Percentiles rank a stretch among this genome's conserved stretches.
Conservation (phyloP, 2,329 filamentous ascomycete genomes). For the Fusarium avenaceum region DNA sequence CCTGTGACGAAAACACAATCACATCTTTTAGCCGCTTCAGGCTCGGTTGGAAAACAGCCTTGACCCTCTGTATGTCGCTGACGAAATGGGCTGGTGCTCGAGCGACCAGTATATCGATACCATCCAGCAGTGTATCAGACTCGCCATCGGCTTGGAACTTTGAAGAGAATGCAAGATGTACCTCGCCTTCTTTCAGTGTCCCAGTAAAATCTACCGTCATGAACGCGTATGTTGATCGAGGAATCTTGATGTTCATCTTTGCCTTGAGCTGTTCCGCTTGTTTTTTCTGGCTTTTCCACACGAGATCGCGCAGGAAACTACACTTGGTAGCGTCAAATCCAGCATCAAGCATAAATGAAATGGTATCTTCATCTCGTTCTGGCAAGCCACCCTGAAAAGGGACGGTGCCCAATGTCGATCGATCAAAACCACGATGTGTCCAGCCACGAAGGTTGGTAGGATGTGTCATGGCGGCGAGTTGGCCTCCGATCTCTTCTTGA, state of each 20-base stretch:
- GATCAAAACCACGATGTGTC: slow-evolving; percentile 61
- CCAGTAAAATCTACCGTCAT: slow-evolving; percentile 78
- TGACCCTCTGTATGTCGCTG: slow-evolving; percentile 80
- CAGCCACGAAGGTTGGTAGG: slow-evolving; percentile 67
- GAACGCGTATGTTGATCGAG: slow-evolving; percentile 71
- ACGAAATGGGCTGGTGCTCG: slow-evolving; percentile 77
- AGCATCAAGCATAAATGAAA: slow-evolving; percentile 68
- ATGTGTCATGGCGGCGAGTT: slow-evolving; percentile 65
- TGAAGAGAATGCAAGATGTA: slow-evolving; percentile 77
- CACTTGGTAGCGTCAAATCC: slow-evolving; percentile 69
- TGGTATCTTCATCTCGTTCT: slow-evolving; percentile 61
- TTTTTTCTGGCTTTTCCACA: slow-evolving; percentile 61
- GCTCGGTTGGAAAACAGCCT: slow-evolving; percentile 68
- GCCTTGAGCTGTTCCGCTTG: slow-evolving; percentile 67
- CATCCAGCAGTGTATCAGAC: slow-evolving; percentile 67
- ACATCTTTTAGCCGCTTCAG: slow-evolving; percentile 81
- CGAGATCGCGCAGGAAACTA: slow-evolving; percentile 62
- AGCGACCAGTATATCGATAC: slow-evolving; percentile 74
- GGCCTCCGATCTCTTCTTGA: slow-evolving; percentile 63
- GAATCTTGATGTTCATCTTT: slow-evolving; percentile 72
- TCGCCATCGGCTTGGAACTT: slow-evolving; percentile 70
- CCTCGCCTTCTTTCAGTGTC: slow-evolving; percentile 72
- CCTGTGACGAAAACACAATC: slow-evolving; percentile 79
- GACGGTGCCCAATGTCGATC: slow-evolving; percentile 57
- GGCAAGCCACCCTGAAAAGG: slow-evolving; percentile 66